Evolutionary conservation across 2,329 filamentous ascomycete species (phyloP).

Genomic region (Cyphellophora attinorum): DNA sequence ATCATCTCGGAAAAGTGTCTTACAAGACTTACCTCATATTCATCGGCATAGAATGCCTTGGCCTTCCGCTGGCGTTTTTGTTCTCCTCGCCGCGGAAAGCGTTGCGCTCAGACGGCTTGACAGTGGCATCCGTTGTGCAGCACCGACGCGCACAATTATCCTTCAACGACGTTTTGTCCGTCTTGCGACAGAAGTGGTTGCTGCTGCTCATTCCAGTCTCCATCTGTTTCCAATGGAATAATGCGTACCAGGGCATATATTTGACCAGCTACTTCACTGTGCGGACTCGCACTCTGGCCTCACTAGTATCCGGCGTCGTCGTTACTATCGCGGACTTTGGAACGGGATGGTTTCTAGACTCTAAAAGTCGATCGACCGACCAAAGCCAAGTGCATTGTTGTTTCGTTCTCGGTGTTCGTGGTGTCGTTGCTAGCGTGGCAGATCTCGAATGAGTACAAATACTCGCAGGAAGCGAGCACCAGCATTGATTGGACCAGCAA

Average conservation of each 20-base stretch:
- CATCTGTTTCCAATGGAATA: slow-evolving; percentile 42
- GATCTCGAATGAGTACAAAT: slow-evolving; percentile 38
- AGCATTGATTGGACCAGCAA: slow-evolving; percentile 38
- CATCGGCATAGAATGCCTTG: slow-evolving; percentile 34
- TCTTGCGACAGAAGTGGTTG: slow-evolving; percentile 36
- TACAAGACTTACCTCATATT: slow-evolving; percentile 28
- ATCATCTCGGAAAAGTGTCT: slow-evolving; percentile 33
- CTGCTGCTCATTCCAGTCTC: slow-evolving; percentile 41
- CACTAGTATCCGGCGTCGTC: slow-evolving; percentile 36
- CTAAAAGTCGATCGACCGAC: slow-evolving; percentile 31
- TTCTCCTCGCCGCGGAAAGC: slow-evolving; percentile 38
- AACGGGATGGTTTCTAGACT: slow-evolving; percentile 43
- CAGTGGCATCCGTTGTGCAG: slow-evolving; percentile 25
- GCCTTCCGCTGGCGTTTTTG: slow-evolving; percentile 35
- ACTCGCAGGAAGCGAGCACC: slow-evolving; percentile 26
- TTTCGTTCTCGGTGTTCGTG: slow-evolving; percentile 33
- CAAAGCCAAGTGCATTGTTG: slow-evolving; percentile 35
- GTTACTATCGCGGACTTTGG: slow-evolving; percentile 38
- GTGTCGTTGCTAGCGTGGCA: slow-evolving; percentile 39
- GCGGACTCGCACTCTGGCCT: slow-evolving; percentile 36
- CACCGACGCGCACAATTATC: not conserved
- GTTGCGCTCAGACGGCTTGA: slow-evolving; percentile 30
- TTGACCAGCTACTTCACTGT: slow-evolving; percentile 45
- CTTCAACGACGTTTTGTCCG: slow-evolving; percentile 25
- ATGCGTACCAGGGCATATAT: slow-evolving; percentile 43